These are phyloP conservation scores for Effrenium voratum DNA, from an alignment of 73 alveolate species.

Conservation along the genomic window DNA sequence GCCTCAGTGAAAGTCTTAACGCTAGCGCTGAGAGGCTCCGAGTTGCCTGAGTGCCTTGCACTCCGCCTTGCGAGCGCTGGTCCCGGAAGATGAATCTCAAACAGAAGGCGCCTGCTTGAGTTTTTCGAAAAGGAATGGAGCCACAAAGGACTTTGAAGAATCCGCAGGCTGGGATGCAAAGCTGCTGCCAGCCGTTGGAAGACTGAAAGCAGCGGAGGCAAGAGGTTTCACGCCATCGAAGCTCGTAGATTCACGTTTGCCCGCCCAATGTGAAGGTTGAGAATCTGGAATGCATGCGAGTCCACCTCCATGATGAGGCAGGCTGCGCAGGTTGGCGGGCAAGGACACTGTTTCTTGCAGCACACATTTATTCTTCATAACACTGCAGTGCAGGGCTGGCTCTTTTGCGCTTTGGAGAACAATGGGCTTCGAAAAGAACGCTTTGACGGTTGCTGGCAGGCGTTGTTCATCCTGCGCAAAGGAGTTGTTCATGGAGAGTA, in stretches of 20 bases:
- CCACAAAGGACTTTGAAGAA: too few species aligned
- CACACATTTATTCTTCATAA: too few species aligned
- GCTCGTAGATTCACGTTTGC: background rate
- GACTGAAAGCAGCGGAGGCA: slow-evolving; percentile 74
- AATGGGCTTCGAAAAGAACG: too few species aligned
- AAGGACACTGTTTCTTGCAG: too few species aligned
- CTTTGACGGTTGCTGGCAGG: too few species aligned
- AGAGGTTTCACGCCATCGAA: background rate
- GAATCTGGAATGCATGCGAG: slow-evolving; percentile 66
- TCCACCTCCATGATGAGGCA: slow-evolving; percentile 43
- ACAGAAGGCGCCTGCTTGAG: slow-evolving; percentile 39
- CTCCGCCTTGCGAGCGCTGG: slow-evolving; percentile 46
- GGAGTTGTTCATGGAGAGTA: too few species aligned
- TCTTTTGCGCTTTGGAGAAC: too few species aligned
- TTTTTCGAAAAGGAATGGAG: too few species aligned
- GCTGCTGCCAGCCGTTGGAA: slow-evolving; percentile 47
- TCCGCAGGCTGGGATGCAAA: slow-evolving; percentile 43
- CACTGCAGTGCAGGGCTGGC: too few species aligned
- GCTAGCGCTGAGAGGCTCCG: slow-evolving; percentile 50
- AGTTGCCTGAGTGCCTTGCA: slow-evolving; percentile 78
- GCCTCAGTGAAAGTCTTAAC: background rate
- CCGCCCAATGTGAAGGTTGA: slow-evolving; percentile 6
- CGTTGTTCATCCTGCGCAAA: too few species aligned
- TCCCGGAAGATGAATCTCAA: slow-evolving; percentile 32
- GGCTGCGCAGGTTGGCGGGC: too few species aligned